These are phyloP conservation scores for Fonsecaea pugnacius DNA, from an alignment of 2,329 filamentous ascomycete genomes.

Conservation along the genomic window DNA sequence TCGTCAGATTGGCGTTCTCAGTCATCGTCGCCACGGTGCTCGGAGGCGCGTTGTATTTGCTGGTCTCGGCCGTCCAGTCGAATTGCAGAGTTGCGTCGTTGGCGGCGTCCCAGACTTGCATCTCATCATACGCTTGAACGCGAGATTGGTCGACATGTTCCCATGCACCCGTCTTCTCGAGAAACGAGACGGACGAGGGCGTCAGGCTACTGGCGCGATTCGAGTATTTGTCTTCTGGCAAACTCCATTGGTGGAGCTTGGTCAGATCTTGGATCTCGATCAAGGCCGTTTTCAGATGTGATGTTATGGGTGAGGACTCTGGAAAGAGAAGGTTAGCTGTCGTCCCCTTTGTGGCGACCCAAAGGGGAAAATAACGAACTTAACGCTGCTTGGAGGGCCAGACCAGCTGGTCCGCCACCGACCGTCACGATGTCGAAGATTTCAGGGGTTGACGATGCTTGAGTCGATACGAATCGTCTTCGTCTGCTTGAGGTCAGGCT, in stretches of 20 bases:
- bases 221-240: slow-evolving; percentile 73
- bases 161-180: slow-evolving; percentile 86
- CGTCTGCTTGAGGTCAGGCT: slow-evolving; percentile 14
- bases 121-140: slow-evolving; percentile 87
- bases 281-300: slow-evolving; percentile 79
- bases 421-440: slow-evolving; percentile 94
- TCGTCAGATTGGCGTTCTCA: slow-evolving; percentile 88
- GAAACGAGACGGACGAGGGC: slow-evolving; percentile 80
- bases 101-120: slow-evolving; percentile 98
- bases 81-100: slow-evolving; percentile 87
- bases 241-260: slow-evolving; percentile 68
- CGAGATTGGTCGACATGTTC: slow-evolving; percentile 71
- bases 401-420: slow-evolving; percentile 83
- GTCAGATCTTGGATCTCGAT: slow-evolving; percentile 86
- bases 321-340: slow-evolving; percentile 4
- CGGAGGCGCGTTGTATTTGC: slow-evolving; percentile 42
- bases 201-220: slow-evolving; percentile 97
- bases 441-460: slow-evolving; percentile 56
- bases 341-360: background rate
- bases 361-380: slow-evolving; percentile 58
- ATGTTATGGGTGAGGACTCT: slow-evolving; percentile 77
- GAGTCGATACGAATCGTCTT: slow-evolving; percentile 26
- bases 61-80: slow-evolving; percentile 65
- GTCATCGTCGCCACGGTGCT: slow-evolving; percentile 90
- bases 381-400: slow-evolving; percentile 78